These are phyloP conservation scores for Thelephora terrestris DNA, from an alignment of 1,284 basidiomycete species.

Conservation along the genomic window DNA sequence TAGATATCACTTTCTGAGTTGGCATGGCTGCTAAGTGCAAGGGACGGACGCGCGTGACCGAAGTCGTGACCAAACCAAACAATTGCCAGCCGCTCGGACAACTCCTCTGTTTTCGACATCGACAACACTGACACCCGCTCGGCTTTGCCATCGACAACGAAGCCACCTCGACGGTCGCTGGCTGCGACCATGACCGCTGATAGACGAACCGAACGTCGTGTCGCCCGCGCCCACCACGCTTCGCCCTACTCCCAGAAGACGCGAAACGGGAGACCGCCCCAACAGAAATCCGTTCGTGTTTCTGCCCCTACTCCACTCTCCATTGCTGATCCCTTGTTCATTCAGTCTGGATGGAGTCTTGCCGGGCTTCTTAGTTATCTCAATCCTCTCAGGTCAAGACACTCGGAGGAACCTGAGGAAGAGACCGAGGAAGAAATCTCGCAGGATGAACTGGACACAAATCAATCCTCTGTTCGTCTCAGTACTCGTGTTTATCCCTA, in stretches of 20 bases:
- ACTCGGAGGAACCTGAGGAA: conserved; percentile 4
- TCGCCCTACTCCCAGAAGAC: conserved; percentile 14
- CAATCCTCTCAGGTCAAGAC: conserved; percentile 13
- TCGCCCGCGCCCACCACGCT: conserved; percentile 14
- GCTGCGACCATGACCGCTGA: conserved; percentile 3
- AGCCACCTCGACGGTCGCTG: neutral
- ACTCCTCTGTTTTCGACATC: neutral
- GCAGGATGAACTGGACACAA: neutral
- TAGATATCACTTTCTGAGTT: conserved; percentile 51
- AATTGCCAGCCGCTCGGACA: neutral
- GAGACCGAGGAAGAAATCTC: neutral
- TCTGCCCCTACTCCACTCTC: neutral
- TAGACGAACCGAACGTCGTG: conserved; percentile 9
- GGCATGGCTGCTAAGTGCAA: conserved; percentile 40
- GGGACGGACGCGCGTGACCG: neutral
- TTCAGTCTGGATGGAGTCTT: conserved; percentile 14
- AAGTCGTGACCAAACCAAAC: neutral
- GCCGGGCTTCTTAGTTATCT: conserved; percentile 13
- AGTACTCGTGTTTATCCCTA: neutral
- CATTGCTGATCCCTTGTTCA: neutral
- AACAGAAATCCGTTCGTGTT: conserved; percentile 12
- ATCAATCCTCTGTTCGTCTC: neutral
- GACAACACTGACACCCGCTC: neutral
- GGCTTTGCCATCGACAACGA: neutral
- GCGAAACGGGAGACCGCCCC: conserved; percentile 1